These are phyloP conservation scores for Aureobasidium sp. DNA, from an alignment of 2,329 filamentous ascomycete genomes.

Conservation along the genomic window DNA sequence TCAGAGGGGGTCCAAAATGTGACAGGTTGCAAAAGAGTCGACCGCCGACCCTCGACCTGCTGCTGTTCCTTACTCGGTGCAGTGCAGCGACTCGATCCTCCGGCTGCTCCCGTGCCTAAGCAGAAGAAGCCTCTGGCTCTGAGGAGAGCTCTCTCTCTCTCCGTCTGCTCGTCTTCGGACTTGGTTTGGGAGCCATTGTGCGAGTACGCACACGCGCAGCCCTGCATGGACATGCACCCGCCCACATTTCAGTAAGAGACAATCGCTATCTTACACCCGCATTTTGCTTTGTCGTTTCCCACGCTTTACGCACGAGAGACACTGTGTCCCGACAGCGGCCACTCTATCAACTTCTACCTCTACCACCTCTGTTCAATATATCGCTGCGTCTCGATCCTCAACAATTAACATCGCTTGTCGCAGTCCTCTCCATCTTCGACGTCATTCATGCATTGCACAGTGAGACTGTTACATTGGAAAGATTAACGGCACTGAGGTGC, in stretches of 20 bases:
- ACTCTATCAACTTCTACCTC: neutral
- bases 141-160: neutral
- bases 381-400: neutral
- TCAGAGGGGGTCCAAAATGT: neutral
- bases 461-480: neutral
- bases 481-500: neutral
- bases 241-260: neutral
- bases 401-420: neutral
- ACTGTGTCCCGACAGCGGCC: neutral
- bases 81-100: neutral
- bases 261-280: neutral
- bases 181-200: neutral
- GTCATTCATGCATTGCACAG: neutral
- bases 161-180: neutral
- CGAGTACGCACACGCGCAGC: neutral
- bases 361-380: neutral
- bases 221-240: conserved; percentile 1
- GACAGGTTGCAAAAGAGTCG: neutral
- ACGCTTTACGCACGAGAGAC: neutral
- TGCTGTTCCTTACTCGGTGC: neutral
- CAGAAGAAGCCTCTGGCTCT: neutral
- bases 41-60: neutral
- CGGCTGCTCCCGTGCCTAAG: neutral
- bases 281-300: neutral
- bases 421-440: neutral